Conservation (phyloP, 2,329 filamentous ascomycete genomes). For the Xylariales sp. region DNA sequence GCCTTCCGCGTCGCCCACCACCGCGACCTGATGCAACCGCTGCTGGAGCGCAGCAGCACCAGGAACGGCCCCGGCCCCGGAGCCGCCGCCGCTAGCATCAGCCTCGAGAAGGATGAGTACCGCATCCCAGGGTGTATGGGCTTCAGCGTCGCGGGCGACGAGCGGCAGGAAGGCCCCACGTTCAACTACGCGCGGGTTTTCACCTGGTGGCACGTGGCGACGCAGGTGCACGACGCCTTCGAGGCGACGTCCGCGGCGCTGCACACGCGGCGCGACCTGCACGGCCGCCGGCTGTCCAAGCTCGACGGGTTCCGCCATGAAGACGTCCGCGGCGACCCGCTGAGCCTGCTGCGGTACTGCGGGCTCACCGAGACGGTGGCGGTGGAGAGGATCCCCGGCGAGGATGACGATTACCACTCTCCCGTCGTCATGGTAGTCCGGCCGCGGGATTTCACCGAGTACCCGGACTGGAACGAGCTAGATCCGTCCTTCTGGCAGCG, state of each 20-base stretch:
- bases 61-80: too few relatives aligned
- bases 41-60: neutral
- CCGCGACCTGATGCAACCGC: neutral
- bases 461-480: constrained; percentile 9
- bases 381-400: too few relatives aligned
- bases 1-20: neutral
- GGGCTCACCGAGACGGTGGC: constrained; percentile 2
- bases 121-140: constrained; percentile 9
- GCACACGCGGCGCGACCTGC: neutral
- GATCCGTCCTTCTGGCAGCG: constrained; percentile 12
- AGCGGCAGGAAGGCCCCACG: constrained; percentile 13
- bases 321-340: constrained; percentile 7
- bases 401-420: too few relatives aligned
- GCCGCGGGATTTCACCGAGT: constrained; percentile 8
- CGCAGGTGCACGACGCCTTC: constrained; percentile 9
- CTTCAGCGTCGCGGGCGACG: constrained; percentile 11
- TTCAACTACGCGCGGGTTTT: constrained; percentile 15
- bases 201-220: constrained; percentile 14
- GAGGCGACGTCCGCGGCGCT: constrained; percentile 6
- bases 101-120: neutral
- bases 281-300: constrained; percentile 3
- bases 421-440: too few relatives aligned
- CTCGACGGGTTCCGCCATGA: constrained; percentile 6
- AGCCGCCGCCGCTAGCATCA: neutral
- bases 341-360: constrained; percentile 9